Evolutionary conservation across 2,329 filamentous ascomycete species (phyloP).

Genomic region (Exophiala xenobiotica): DNA sequence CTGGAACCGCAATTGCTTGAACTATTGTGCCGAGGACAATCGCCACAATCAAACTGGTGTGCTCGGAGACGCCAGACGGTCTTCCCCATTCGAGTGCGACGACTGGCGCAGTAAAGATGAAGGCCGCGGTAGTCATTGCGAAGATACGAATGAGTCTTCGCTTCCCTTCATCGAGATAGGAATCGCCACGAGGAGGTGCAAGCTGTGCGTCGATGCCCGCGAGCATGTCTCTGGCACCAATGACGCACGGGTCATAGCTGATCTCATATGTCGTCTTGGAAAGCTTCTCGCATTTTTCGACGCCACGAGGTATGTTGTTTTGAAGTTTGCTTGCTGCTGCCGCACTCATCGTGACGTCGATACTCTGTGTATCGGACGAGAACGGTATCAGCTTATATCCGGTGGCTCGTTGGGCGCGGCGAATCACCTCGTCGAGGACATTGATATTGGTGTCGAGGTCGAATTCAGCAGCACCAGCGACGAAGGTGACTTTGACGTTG

Average conservation of each 20-base stretch:
- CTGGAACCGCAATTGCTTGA: conserved; percentile 59
- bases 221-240: conserved; percentile 50
- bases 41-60: conserved; percentile 56
- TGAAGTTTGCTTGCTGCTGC: conserved; percentile 8
- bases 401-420: conserved; percentile 21
- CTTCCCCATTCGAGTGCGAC: conserved; percentile 66
- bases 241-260: conserved; percentile 46
- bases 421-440: conserved; percentile 30
- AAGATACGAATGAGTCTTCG: conserved; percentile 41
- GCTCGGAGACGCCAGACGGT: conserved; percentile 44
- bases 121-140: conserved; percentile 54
- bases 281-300: conserved; percentile 19
- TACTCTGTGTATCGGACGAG: conserved; percentile 21
- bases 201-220: conserved; percentile 36
- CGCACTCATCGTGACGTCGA: conserved; percentile 21
- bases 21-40: conserved; percentile 65
- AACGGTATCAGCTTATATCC: conserved; percentile 25
- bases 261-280: conserved; percentile 44
- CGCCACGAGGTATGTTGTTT: conserved; percentile 10
- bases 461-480: conserved; percentile 28
- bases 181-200: conserved; percentile 30
- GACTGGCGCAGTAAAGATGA: conserved; percentile 59
- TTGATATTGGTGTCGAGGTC: conserved; percentile 46
- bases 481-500: conserved; percentile 29
- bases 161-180: conserved; percentile 40